Evolutionary conservation across 2,329 filamentous ascomycete species (phyloP).

Genomic region (Phoma sp.): DNA sequence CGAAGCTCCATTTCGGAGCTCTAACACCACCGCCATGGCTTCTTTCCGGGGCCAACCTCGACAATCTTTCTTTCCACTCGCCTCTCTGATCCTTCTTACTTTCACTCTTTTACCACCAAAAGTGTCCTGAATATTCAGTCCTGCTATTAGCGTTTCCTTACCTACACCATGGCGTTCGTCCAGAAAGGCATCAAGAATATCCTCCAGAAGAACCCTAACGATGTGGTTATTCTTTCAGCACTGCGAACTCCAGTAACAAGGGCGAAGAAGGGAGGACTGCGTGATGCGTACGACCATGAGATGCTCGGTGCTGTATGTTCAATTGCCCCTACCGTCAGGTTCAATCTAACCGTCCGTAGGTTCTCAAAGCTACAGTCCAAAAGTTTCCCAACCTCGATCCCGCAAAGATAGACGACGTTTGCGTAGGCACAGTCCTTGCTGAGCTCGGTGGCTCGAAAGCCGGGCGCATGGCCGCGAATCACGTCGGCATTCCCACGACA

Average conservation of each 20-base stretch:
- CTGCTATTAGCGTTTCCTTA: slow-evolving; percentile 22
- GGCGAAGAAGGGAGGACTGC: slow-evolving; percentile 81
- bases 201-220: slow-evolving; percentile 77
- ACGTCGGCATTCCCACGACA: slow-evolving; percentile 75
- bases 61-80: slow-evolving; percentile 14
- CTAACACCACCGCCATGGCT: slow-evolving; percentile 30
- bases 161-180: slow-evolving; percentile 52
- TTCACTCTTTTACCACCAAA: slow-evolving; percentile 7
- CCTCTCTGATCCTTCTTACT: slow-evolving; percentile 15
- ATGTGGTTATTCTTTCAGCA: slow-evolving; percentile 89
- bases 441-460: slow-evolving; percentile 92
- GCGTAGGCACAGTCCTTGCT: slow-evolving; percentile 86
- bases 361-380: slow-evolving; percentile 71
- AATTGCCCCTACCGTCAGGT: too few relatives aligned
- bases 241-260: slow-evolving; percentile 87
- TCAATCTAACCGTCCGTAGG: slow-evolving; percentile 38
- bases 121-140: slow-evolving; percentile 1
- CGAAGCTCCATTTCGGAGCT: slow-evolving; percentile 43
- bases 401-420: slow-evolving; percentile 76
- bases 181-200: slow-evolving; percentile 75
- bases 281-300: slow-evolving; percentile 90
- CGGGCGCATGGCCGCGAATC: slow-evolving; percentile 87
- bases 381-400: slow-evolving; percentile 77
- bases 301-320: slow-evolving; percentile 69
- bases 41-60: slow-evolving; percentile 19